phyloP scores from a whole-genome alignment of 2,329 filamentous ascomycete genomes.

The Aspergillus viridinutans region DNA sequence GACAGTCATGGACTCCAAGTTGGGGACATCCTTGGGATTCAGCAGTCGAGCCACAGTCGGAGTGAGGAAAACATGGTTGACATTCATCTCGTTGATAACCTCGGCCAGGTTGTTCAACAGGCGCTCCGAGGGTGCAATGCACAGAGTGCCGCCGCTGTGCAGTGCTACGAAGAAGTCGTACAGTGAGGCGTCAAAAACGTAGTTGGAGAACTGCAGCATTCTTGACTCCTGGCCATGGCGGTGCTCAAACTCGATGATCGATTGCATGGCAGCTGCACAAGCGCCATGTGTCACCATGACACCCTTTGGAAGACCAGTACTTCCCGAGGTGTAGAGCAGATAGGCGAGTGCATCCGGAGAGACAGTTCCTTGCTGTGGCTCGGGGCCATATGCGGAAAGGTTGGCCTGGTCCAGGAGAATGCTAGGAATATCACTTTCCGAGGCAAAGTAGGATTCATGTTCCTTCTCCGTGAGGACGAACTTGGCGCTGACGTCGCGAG shows the following conservation, averaged over 20 bases:
- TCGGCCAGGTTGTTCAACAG: conserved; percentile 5
- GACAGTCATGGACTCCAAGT: conserved; percentile 5
- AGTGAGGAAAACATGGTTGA: conserved; percentile 6
- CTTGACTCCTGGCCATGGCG: conserved; percentile 2
- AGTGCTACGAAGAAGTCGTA: conserved; percentile 7
- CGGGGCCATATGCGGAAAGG: background rate
- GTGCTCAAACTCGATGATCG: background rate
- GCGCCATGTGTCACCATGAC: conserved; percentile 3
- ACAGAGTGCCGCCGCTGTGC: conserved; percentile 4
- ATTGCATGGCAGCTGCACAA: background rate
- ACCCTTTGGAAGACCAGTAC: conserved; percentile 3
- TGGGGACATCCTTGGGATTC: conserved; percentile 7
- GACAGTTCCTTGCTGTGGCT: background rate
- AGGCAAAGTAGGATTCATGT: background rate
- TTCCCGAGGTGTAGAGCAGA: conserved; percentile 1
- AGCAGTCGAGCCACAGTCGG: conserved; percentile 9
- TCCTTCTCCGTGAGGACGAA: background rate
- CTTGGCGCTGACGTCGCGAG: conserved; percentile 1
- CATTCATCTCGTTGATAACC: conserved; percentile 4
- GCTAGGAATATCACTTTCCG: background rate
- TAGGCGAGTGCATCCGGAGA: background rate
- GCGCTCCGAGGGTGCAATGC: conserved; percentile 2
- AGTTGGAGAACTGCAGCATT: conserved; percentile 10
- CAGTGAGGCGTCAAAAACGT: conserved; percentile 12
- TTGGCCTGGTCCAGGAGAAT: background rate